These are phyloP conservation scores for Ophidiomyces ophidiicola DNA, from an alignment of 2,329 filamentous ascomycete species.

Conservation along the genomic window DNA sequence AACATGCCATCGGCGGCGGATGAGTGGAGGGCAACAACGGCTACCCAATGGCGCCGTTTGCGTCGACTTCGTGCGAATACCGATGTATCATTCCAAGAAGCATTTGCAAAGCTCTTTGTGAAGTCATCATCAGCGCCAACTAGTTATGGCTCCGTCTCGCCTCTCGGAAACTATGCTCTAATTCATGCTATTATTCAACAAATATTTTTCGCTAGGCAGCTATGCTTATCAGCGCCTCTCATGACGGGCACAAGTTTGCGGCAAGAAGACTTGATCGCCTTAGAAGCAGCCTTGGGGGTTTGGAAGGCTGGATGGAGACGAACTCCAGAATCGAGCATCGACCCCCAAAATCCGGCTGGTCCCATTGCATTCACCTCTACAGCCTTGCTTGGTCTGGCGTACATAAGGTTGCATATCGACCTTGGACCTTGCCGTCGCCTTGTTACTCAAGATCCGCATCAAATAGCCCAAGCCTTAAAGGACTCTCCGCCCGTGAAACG, in stretches of 20 bases:
- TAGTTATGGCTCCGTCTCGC: slow-evolving; percentile 32
- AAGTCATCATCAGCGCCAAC: slow-evolving; percentile 27
- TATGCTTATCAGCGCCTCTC: slow-evolving; percentile 35
- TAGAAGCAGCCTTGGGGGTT: slow-evolving; percentile 38
- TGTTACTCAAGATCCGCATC: slow-evolving; percentile 36
- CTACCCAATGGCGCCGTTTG: slow-evolving; percentile 38
- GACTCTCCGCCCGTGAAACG: slow-evolving; percentile 34
- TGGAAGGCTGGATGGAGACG: slow-evolving; percentile 45
- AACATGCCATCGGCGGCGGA: slow-evolving; percentile 44
- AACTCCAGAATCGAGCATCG: slow-evolving; percentile 42
- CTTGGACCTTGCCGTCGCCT: slow-evolving; percentile 37
- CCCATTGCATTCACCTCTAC: slow-evolving; percentile 44
- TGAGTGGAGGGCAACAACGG: slow-evolving; percentile 44
- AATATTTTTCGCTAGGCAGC: slow-evolving; percentile 41
- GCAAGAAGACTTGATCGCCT: slow-evolving; percentile 32
- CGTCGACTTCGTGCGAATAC: slow-evolving; percentile 25
- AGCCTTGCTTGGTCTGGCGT: slow-evolving; percentile 36
- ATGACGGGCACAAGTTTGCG: slow-evolving; percentile 34
- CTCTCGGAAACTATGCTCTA: slow-evolving; percentile 43
- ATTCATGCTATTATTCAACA: slow-evolving; percentile 45
- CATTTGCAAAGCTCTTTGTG: slow-evolving; percentile 34
- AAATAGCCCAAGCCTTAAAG: slow-evolving; percentile 36
- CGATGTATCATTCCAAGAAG: slow-evolving; percentile 33
- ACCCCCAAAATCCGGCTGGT: slow-evolving; percentile 42
- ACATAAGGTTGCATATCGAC: slow-evolving; percentile 38